These are phyloP conservation scores for Diplotaxis tenuifolia DNA, from an alignment of 345 rosid species.

Conservation along the genomic window DNA sequence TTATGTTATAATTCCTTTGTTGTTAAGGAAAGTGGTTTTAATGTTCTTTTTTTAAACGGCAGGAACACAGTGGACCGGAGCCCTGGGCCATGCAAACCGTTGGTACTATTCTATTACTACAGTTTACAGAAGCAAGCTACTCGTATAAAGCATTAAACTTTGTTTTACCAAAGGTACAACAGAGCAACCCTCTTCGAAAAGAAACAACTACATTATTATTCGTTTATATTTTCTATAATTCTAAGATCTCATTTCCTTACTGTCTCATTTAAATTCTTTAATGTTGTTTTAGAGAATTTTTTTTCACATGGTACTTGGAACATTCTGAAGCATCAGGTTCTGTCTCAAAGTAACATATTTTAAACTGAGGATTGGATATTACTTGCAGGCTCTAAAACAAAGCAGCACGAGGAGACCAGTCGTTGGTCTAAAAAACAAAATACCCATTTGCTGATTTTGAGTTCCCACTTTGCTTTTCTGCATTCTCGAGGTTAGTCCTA, in stretches of 20 bases:
- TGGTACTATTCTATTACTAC: conserved; percentile 6
- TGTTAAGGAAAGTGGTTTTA: conserved; percentile 41
- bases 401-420: conserved; percentile 32
- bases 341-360: conserved; percentile 37
- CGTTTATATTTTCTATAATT: conserved; percentile 22
- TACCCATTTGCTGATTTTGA: conserved; percentile 35
- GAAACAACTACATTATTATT: conserved; percentile 20
- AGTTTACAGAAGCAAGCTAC: conserved; percentile 33
- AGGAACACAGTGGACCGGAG: conserved; percentile 29
- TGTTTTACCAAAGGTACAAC: conserved; percentile 32
- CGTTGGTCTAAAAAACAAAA: conserved; percentile 40
- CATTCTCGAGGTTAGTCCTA: conserved; percentile 43
- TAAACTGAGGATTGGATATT: conserved; percentile 30
- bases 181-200: conserved; percentile 25
- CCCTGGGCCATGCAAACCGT: conserved; percentile 34
- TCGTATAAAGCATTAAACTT: conserved; percentile 36
- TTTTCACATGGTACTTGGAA: conserved; percentile 32
- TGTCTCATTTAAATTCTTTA: conserved; percentile 13
- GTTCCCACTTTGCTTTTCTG: conserved; percentile 28
- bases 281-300: background rate
- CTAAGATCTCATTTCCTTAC: conserved; percentile 19
- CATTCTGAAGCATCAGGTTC: conserved; percentile 40
- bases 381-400: conserved; percentile 29
- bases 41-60: conserved; percentile 16
- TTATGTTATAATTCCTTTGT: conserved; percentile 35